These are phyloP conservation scores for Serendipita sp. DNA, from an alignment of 768 basidiomycete genomes.

Conservation along the genomic window DNA sequence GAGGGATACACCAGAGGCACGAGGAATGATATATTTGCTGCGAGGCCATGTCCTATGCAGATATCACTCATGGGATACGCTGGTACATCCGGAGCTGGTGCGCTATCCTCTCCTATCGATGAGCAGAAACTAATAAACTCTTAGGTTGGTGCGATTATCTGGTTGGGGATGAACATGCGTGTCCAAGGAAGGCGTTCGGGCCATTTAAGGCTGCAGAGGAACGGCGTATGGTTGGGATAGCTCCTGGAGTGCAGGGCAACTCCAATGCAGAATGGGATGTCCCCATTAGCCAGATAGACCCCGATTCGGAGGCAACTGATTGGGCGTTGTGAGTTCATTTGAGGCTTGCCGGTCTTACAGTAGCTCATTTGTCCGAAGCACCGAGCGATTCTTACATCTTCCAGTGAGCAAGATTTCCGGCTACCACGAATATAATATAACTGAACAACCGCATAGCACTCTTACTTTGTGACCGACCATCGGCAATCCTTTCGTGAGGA, in stretches of 20 bases:
- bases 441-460: conserved; percentile 20
- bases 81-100: conserved; percentile 29
- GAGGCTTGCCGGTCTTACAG: not conserved
- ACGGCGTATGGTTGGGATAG: conserved; percentile 6
- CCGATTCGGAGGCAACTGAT: conserved; percentile 22
- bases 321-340: conserved; percentile 30
- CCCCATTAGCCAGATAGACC: conserved; percentile 25
- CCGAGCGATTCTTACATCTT: conserved; percentile 33
- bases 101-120: conserved; percentile 2
- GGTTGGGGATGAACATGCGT: conserved; percentile 29
- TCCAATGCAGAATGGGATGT: conserved; percentile 16
- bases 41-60: conserved; percentile 33
- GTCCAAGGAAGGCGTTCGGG: conserved; percentile 27
- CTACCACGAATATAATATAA: not conserved
- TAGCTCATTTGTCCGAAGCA: conserved; percentile 17
- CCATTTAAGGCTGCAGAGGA: conserved; percentile 19
- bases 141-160: conserved; percentile 36
- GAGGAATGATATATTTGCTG: conserved; percentile 36
- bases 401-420: conserved; percentile 21
- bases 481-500: conserved; percentile 29
- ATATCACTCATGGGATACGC: conserved; percentile 37
- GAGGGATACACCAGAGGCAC: conserved; percentile 40
- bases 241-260: conserved; percentile 18
- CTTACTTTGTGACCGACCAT: conserved; percentile 36
- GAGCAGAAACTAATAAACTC: not conserved